Conservation (phyloP, 495 filamentous ascomycete species). For the Penicillium paxilli region DNA sequence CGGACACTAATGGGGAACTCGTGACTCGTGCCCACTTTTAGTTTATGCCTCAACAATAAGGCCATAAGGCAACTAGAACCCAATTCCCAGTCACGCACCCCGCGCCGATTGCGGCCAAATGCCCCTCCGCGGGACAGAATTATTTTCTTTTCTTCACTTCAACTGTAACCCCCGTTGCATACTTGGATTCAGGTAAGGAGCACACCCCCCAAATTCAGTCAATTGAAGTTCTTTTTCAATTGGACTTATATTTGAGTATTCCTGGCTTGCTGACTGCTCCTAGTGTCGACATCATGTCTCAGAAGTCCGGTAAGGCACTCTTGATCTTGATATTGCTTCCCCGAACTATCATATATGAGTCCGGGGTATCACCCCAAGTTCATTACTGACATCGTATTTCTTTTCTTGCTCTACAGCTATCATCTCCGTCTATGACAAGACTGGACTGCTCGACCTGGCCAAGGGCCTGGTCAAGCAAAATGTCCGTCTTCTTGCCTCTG, state of each 20-base stretch:
- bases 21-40: no score
- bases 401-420: slow-evolving; percentile 64
- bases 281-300: slow-evolving; percentile 42
- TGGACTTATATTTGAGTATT: slow-evolving; percentile 3
- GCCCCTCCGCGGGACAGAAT: slow-evolving; percentile 26
- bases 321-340: slow-evolving; percentile 17
- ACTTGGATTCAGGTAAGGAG: slow-evolving; percentile 26
- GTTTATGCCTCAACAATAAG: no score
- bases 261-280: slow-evolving; percentile 5
- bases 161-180: slow-evolving; percentile 11
- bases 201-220: neutral
- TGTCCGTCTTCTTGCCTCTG: slow-evolving; percentile 89
- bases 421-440: slow-evolving; percentile 98
- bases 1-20: neutral
- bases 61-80: no score
- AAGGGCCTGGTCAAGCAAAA: slow-evolving; percentile 90
- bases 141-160: slow-evolving; percentile 24
- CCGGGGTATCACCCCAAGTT: neutral
- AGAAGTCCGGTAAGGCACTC: slow-evolving; percentile 42
- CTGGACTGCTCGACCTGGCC: slow-evolving; percentile 90
- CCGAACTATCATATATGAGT: slow-evolving; percentile 17
- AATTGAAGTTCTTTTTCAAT: slow-evolving; percentile 5
- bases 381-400: slow-evolving; percentile 14
- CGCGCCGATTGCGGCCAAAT: slow-evolving; percentile 27
- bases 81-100: no score